Conservation (phyloP, 371 early-diverging fungal species). For the Mortierella sp. region DNA sequence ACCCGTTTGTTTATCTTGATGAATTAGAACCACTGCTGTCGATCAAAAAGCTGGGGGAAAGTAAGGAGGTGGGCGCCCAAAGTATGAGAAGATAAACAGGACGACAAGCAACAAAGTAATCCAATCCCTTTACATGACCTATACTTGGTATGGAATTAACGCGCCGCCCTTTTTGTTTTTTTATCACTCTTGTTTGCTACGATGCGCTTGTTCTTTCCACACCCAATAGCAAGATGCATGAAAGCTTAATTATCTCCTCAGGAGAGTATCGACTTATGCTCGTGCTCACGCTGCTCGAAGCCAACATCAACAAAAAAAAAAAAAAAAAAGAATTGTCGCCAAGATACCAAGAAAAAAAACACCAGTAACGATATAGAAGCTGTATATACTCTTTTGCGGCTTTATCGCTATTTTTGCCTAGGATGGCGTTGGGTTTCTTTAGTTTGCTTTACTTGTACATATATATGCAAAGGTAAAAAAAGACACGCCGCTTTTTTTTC, state of each 20-base stretch:
- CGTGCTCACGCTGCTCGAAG: background rate
- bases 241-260: background rate
- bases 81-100: background rate
- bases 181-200: background rate
- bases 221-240: background rate
- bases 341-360: background rate
- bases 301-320: background rate
- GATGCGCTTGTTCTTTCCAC: background rate
- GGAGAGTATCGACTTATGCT: background rate
- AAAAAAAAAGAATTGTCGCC: background rate
- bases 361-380: background rate
- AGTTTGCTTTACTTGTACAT: too few relatives aligned
- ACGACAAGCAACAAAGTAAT: background rate
- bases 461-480: background rate
- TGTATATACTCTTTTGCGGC: background rate
- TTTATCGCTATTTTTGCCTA: background rate
- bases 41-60: background rate
- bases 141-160: background rate
- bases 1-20: background rate
- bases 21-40: background rate
- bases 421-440: background rate
- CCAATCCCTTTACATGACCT: too few relatives aligned
- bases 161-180: background rate
- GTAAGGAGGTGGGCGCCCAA: background rate
- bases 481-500: constrained; percentile 2